A percentile compares a stretch with the other conserved stretches of the same genome.
Evolutionary conservation across 2,329 filamentous ascomycete species (phyloP).

Genomic region (Pseudogymnoascus sp.): DNA sequence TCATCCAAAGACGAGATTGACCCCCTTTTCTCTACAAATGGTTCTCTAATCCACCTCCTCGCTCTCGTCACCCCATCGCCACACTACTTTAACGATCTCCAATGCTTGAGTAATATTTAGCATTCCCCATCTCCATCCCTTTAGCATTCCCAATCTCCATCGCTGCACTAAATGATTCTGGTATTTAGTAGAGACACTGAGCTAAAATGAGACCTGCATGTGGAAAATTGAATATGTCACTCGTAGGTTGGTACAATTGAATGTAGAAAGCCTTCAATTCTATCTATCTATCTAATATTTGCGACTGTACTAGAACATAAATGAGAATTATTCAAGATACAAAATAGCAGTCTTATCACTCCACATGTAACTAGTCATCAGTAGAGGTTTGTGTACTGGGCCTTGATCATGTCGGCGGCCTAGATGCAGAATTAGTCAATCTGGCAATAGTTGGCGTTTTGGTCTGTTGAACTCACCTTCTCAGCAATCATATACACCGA

Average conservation of each 20-base stretch:
- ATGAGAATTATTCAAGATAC: not conserved
- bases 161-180: not conserved
- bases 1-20: constrained; percentile 54
- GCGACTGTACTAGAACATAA: not conserved
- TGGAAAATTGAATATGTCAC: not conserved
- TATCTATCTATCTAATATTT: not conserved
- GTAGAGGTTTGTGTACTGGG: constrained; percentile 33
- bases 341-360: not conserved
- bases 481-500: constrained; percentile 55
- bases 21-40: constrained; percentile 53
- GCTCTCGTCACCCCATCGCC: constrained; percentile 45
- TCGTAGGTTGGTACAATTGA: not conserved
- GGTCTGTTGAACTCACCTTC: constrained; percentile 39
- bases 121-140: constrained; percentile 25
- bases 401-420: constrained; percentile 42
- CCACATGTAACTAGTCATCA: not conserved
- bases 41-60: constrained; percentile 14
- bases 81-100: constrained; percentile 56
- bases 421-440: constrained; percentile 16
- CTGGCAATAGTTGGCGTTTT: not conserved
- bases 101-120: constrained; percentile 55
- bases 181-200: not conserved
- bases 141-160: constrained; percentile 26
- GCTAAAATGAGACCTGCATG: not conserved
- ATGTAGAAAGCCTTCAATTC: not conserved